Evolutionary conservation across 331 rosid genomes (phyloP), one percentile per base, ranked within the genome.

Genomic region (Stylosanthes scabra): DNA sequence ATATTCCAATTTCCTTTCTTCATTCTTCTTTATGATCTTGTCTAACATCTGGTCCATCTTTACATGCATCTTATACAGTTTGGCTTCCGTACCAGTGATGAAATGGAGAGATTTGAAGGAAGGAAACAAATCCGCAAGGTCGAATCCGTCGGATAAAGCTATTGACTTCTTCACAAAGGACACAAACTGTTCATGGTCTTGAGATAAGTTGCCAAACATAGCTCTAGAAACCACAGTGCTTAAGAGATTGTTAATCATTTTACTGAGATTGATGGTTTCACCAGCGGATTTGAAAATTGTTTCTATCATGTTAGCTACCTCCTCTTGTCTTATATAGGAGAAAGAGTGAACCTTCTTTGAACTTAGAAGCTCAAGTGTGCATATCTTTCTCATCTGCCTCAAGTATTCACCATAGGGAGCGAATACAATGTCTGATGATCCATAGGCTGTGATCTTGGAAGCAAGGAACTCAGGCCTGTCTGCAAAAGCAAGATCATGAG

Each of bases 111-210:
- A 66, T 9, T 56, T 70, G 4, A 54, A 12, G 0, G 80, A 80
- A 60, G 90, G 84, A 45, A 80, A 83, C 64, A 80, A 9, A 55
- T 83, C 81, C 0, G 75, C 74, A 11, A 80, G 8, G 6, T 74
- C 74, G 63, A 83, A 78, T 3, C 87, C 85, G 41, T 57, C 78
- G 3, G 68, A 0, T 0, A 80, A 0, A 20, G 39, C 46, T 27
- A n/a, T 7, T 1, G 2, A 1, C 59, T 68, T 20, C 9, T 41
- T 58, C 1, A 40, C 5, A 11, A 40, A 1, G 1, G 51, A 39
- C 2, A 72, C 0, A 3, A 83, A 58, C 10, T 59, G 77, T 7
- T 68, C 72, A 15, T 40, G 80, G 11, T 78, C 63, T 31, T 71
- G 59, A 14, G 66, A 49, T 41, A 66, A 56, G 41, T 68, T 74